Conservation (phyloP, 2,329 filamentous ascomycete genomes). For the Exophiala aquamarina region DNA sequence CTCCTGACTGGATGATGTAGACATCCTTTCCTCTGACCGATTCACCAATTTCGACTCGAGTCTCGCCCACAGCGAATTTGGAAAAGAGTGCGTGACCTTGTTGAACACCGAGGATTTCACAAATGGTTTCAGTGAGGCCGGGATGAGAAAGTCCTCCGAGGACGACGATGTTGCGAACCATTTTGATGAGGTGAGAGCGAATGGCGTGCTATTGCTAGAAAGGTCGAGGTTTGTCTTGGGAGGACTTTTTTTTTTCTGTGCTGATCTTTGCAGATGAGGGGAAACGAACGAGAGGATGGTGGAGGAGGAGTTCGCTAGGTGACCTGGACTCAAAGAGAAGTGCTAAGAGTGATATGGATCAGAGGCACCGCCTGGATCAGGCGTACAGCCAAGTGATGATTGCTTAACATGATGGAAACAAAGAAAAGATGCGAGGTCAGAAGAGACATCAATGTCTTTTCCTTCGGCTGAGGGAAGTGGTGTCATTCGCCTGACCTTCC, state of each 20-base stretch:
- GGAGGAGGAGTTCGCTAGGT: no score
- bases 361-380: slow-evolving; percentile 3
- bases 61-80: slow-evolving; percentile 96
- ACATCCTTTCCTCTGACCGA: slow-evolving; percentile 98
- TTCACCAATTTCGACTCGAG: slow-evolving; percentile 91
- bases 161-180: slow-evolving; percentile 95
- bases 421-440: slow-evolving; percentile 5
- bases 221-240: no score
- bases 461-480: slow-evolving; percentile 14
- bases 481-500: slow-evolving; percentile 23
- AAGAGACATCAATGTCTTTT: neutral
- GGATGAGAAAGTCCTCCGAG: slow-evolving; percentile 93
- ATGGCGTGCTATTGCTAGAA: no score
- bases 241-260: no score
- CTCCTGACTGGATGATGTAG: slow-evolving; percentile 94
- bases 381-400: slow-evolving; percentile 3
- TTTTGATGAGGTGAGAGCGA: slow-evolving; percentile 37
- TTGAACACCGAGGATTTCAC: slow-evolving; percentile 84
- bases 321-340: neutral
- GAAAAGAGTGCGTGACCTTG: slow-evolving; percentile 77
- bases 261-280: no score
- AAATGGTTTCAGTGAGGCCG: slow-evolving; percentile 80
- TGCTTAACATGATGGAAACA: slow-evolving; percentile 17
- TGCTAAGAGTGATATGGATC: neutral
- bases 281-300: no score